These are phyloP conservation scores for Rhizoclosmatium sp. DNA, from an alignment of 192 early-diverging fungal species.

Conservation along the genomic window DNA sequence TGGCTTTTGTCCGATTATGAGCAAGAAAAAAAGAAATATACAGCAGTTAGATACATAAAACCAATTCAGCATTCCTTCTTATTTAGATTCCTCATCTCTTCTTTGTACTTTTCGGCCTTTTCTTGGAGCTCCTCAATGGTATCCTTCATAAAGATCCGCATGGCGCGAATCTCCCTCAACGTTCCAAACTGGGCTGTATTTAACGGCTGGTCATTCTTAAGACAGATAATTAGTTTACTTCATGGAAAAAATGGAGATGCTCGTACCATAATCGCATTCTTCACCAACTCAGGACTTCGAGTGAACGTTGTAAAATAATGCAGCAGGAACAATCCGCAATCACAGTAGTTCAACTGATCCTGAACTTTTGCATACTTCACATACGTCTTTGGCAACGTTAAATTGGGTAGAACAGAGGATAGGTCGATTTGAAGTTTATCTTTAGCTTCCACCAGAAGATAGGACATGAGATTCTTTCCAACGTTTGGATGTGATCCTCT, in stretches of 20 bases:
- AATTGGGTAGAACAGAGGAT: constrained; percentile 24
- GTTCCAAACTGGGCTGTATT: constrained; percentile 27
- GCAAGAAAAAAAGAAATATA: no score
- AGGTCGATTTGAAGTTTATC: constrained; percentile 66
- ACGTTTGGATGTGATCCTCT: constrained; percentile 54
- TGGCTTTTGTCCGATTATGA: no score
- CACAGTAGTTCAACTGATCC: constrained; percentile 78
- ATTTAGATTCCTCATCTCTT: no score
- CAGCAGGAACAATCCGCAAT: constrained; percentile 88
- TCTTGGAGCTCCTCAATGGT: constrained; percentile 5
- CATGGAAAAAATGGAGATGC: neutral
- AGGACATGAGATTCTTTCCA: constrained; percentile 48
- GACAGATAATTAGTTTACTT: no score
- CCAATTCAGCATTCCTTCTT: no score
- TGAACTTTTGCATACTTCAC: constrained; percentile 53
- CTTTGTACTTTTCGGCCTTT: no score
- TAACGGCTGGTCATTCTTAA: neutral
- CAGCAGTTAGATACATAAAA: no score
- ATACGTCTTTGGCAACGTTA: neutral
- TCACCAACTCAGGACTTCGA: constrained; percentile 46
- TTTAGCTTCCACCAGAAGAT: constrained; percentile 54
- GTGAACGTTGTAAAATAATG: constrained; percentile 81
- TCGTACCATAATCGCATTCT: constrained; percentile 20
- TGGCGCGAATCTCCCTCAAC: constrained; percentile 19
- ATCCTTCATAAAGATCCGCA: constrained; percentile 12